These are phyloP conservation scores for Symbiodinium natans DNA, from an alignment of 73 alveolate species.

Conservation along the genomic window DNA sequence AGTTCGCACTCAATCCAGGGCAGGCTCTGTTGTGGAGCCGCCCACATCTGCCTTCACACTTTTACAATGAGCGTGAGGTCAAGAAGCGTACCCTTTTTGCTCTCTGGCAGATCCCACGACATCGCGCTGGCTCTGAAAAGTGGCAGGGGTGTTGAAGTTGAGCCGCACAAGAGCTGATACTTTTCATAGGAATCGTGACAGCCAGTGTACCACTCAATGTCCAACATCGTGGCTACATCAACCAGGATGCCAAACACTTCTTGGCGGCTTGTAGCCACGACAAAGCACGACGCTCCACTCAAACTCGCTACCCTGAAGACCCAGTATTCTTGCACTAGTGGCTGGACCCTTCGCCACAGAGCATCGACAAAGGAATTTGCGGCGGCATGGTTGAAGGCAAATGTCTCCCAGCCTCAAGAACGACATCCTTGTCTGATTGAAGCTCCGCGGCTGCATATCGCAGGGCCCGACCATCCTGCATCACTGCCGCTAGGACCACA, in stretches of 20 bases:
- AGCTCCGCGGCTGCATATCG: slow-evolving; percentile 32
- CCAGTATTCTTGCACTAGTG: slow-evolving; percentile 7
- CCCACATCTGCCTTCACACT: not conserved
- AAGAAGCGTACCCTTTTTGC: not conserved
- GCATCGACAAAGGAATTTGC: not conserved
- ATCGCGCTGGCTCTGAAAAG: not conserved
- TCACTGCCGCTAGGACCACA: slow-evolving; percentile 50
- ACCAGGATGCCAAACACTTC: not conserved
- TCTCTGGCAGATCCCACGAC: slow-evolving; percentile 38
- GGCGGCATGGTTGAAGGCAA: slow-evolving; percentile 17
- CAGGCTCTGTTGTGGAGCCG: no score
- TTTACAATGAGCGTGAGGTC: slow-evolving; percentile 15
- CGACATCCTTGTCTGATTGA: slow-evolving; percentile 6
- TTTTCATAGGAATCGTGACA: slow-evolving; percentile 18
- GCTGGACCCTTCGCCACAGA: slow-evolving; percentile 26
- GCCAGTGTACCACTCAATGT: not conserved
- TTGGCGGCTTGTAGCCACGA: not conserved
- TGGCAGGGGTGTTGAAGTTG: not conserved
- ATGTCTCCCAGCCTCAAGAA: slow-evolving; percentile 35
- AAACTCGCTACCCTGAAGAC: slow-evolving; percentile 16
- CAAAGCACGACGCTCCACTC: slow-evolving; percentile 24
- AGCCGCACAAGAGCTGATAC: slow-evolving; percentile 32
- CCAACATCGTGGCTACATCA: slow-evolving; percentile 1
- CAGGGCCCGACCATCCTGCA: slow-evolving; percentile 24
- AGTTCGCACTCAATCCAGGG: no score